Conservation (phyloP, 2,329 filamentous ascomycete genomes). For the Pseudonectria buxi region DNA sequence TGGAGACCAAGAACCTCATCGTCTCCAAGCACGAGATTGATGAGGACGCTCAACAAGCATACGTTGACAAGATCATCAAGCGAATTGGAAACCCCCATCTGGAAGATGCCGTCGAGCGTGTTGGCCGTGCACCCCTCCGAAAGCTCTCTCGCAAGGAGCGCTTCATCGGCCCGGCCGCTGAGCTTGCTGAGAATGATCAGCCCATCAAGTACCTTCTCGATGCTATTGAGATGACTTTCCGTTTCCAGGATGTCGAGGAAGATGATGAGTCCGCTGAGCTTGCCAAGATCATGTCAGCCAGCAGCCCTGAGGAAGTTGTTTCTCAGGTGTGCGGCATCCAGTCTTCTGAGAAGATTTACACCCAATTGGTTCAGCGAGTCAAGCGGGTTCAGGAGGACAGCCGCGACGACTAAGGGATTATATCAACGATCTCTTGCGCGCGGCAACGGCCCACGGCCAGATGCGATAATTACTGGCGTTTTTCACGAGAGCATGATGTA, state of each 20-base stretch:
- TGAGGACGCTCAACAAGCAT: slow-evolving; percentile 68
- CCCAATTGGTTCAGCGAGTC: slow-evolving; percentile 68
- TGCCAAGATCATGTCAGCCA: slow-evolving; percentile 74
- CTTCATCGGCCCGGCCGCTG: slow-evolving; percentile 84
- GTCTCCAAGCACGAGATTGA: slow-evolving; percentile 78
- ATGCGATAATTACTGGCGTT: not conserved
- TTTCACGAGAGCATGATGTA: slow-evolving; percentile 16
- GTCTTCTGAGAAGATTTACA: slow-evolving; percentile 68
- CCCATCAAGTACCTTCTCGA: slow-evolving; percentile 68
- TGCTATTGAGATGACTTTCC: slow-evolving; percentile 84
- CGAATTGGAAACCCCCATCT: slow-evolving; percentile 91
- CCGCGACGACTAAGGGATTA: slow-evolving; percentile 34
- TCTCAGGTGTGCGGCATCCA: slow-evolving; percentile 76
- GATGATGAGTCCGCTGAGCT: slow-evolving; percentile 87
- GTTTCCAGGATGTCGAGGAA: slow-evolving; percentile 88
- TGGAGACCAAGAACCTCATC: slow-evolving; percentile 82
- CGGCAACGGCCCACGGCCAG: too few relatives aligned
- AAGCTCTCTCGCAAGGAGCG: slow-evolving; percentile 95
- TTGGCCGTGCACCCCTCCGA: slow-evolving; percentile 87
- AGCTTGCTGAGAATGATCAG: slow-evolving; percentile 76
- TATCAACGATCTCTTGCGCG: not conserved
- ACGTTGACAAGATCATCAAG: slow-evolving; percentile 85
- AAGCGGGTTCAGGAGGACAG: slow-evolving; percentile 71
- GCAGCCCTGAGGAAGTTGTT: slow-evolving; percentile 67
- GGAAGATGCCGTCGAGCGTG: slow-evolving; percentile 89